Percentiles rank a stretch among this genome's conserved stretches.
phyloP scores from a whole-genome alignment of 129 eudicot genomes.

The Heracleum sosnowskyi region DNA sequence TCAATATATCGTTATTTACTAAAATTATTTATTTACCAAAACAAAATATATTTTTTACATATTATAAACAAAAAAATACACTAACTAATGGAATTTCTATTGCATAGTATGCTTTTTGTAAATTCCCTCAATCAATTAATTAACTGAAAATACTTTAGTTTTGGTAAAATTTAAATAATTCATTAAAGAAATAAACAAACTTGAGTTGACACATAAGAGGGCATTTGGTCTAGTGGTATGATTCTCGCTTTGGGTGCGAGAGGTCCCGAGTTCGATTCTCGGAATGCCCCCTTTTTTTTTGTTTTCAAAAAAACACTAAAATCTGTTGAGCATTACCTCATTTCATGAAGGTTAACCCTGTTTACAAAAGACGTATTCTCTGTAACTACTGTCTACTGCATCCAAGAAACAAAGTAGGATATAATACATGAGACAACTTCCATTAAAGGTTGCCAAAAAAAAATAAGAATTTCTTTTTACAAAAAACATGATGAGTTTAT shows the following conservation, averaged over 20 bases:
- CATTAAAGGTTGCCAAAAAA: background rate
- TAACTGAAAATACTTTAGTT: too few species aligned
- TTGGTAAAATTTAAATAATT: too few species aligned
- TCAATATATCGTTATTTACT: too few species aligned
- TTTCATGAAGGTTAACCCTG: too few species aligned
- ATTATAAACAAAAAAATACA: too few species aligned
- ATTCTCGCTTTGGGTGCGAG: slow-evolving; percentile 99
- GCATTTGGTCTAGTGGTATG: slow-evolving; percentile 99
- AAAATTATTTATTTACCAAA: too few species aligned
- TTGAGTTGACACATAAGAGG: slow-evolving; percentile 21
- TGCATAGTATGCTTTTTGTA: background rate
- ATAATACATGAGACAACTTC: too few species aligned
- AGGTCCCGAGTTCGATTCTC: slow-evolving; percentile 99
- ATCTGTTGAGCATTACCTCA: background rate
- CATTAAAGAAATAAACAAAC: too few species aligned
- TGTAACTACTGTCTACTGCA: background rate
- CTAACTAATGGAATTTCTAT: too few species aligned
- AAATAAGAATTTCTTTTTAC: background rate
- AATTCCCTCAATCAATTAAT: background rate
- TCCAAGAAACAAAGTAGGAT: background rate
- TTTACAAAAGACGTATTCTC: background rate
- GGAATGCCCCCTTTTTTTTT: slow-evolving; percentile 51
- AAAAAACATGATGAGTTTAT: background rate
- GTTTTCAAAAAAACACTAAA: background rate
- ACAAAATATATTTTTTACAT: too few species aligned